Evolutionary conservation across 306 rosid species (phyloP).

Genomic region (Cucumis hystrix): DNA sequence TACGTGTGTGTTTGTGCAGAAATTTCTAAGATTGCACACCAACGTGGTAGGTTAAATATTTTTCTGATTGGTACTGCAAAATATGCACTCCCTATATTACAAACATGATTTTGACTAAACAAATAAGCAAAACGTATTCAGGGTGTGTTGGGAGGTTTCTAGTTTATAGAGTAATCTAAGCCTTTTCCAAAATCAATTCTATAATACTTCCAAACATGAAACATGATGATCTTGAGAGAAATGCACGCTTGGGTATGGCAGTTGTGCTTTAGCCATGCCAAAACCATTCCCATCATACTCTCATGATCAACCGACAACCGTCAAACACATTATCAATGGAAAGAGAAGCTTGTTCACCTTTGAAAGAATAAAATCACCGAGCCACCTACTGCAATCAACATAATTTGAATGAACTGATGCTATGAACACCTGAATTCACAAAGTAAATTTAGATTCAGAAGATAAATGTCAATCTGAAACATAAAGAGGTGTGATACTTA

Average conservation of each 20-base stretch:
- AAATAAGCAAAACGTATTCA: not conserved
- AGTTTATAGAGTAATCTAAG: too few species aligned
- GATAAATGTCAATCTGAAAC: slow-evolving; percentile 10
- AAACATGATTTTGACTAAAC: not conserved
- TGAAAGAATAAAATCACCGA: slow-evolving; percentile 88
- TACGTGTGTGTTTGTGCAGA: not conserved
- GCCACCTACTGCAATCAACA: slow-evolving; percentile 98
- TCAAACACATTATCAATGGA: not conserved
- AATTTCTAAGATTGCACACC: not conserved
- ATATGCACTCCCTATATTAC: not conserved
- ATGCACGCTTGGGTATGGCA: not conserved
- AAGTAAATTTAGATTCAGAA: not conserved
- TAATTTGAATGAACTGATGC: slow-evolving; percentile 81
- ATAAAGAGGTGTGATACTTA: slow-evolving; percentile 26
- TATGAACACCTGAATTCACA: slow-evolving; percentile 52
- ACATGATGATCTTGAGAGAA: not conserved
- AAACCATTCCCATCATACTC: not conserved
- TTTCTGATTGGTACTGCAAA: not conserved
- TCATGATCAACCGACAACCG: not conserved
- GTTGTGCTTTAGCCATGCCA: not conserved
- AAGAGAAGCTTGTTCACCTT: slow-evolving; percentile 43
- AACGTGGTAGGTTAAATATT: not conserved
- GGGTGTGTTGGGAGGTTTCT: not conserved
- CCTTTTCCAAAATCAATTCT: not conserved
- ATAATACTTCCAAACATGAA: not conserved